Evolutionary conservation across 768 basidiomycete genomes (phyloP).

Genomic region (Xerocomellus dryophilus): DNA sequence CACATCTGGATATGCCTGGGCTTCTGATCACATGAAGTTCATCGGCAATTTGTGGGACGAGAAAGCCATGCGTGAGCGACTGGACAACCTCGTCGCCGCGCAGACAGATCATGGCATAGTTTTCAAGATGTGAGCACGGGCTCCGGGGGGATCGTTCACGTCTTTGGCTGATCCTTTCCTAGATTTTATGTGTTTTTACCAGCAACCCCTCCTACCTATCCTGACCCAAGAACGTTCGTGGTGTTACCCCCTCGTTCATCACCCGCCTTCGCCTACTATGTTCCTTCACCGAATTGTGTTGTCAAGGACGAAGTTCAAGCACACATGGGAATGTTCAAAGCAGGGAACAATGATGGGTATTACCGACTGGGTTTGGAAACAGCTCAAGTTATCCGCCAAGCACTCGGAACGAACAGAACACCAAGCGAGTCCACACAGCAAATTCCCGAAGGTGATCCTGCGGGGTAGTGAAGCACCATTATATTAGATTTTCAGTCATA

Average conservation of each 20-base stretch:
- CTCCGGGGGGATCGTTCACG: background rate
- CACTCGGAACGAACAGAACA: constrained; percentile 32
- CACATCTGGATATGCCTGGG: constrained; percentile 66
- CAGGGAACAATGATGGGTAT: constrained; percentile 83
- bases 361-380: constrained; percentile 77
- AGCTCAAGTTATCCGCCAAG: constrained; percentile 59
- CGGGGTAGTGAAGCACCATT: constrained; percentile 2
- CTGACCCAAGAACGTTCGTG: constrained; percentile 68
- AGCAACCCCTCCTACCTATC: constrained; percentile 55
- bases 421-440: background rate
- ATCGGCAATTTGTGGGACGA: constrained; percentile 85
- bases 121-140: constrained; percentile 64
- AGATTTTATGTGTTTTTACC: constrained; percentile 85
- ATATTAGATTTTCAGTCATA: constrained; percentile 8
- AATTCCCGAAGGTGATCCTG: background rate
- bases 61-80: constrained; percentile 52
- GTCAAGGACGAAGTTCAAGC: constrained; percentile 78
- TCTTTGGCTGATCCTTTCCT: constrained; percentile 1
- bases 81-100: constrained; percentile 60
- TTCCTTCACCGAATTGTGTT: constrained; percentile 61
- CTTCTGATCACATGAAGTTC: constrained; percentile 86
- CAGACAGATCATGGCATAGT: constrained; percentile 60
- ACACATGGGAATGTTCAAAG: constrained; percentile 86
- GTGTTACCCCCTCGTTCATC: constrained; percentile 60
- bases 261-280: constrained; percentile 51